Evolutionary conservation across 2,329 filamentous ascomycete species (phyloP).

Genomic region (Paecilomyces variotii): DNA sequence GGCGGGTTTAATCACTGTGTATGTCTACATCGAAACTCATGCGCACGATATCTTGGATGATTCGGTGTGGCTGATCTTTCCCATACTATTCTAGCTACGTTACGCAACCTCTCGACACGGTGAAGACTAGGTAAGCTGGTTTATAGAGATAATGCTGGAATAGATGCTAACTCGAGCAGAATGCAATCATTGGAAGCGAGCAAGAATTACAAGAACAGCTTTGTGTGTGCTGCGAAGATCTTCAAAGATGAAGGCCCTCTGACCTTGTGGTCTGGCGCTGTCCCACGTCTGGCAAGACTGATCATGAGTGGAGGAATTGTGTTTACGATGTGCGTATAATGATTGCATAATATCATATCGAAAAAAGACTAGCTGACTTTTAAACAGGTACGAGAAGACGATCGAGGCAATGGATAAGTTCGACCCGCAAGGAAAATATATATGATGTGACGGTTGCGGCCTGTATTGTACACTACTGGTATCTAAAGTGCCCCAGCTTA

Average conservation of each 20-base stretch:
- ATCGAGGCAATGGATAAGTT: conserved; percentile 76
- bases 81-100: conserved; percentile 31
- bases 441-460: conserved; percentile 41
- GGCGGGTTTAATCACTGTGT: conserved; percentile 87
- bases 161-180: conserved; percentile 28
- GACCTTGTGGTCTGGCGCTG: conserved; percentile 88
- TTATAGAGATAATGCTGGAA: conserved; percentile 8
- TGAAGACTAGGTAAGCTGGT: conserved; percentile 64
- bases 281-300: conserved; percentile 75
- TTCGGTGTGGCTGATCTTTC: background rate
- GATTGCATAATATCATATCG: background rate
- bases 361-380: conserved; percentile 6
- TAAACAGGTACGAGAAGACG: conserved; percentile 72
- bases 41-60: background rate
- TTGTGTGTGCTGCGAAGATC: conserved; percentile 74
- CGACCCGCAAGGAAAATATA: conserved; percentile 77
- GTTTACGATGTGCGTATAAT: conserved; percentile 69
- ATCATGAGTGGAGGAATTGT: conserved; percentile 94
- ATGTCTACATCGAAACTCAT: conserved; percentile 31
- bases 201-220: conserved; percentile 74
- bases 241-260: conserved; percentile 81
- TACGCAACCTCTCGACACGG: conserved; percentile 71
- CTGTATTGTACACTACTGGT: background rate
- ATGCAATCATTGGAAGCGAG: conserved; percentile 95
- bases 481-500: background rate